These are phyloP conservation scores for Pestalotiopsis sp. DNA, from an alignment of 2,329 filamentous ascomycete genomes.

Conservation along the genomic window DNA sequence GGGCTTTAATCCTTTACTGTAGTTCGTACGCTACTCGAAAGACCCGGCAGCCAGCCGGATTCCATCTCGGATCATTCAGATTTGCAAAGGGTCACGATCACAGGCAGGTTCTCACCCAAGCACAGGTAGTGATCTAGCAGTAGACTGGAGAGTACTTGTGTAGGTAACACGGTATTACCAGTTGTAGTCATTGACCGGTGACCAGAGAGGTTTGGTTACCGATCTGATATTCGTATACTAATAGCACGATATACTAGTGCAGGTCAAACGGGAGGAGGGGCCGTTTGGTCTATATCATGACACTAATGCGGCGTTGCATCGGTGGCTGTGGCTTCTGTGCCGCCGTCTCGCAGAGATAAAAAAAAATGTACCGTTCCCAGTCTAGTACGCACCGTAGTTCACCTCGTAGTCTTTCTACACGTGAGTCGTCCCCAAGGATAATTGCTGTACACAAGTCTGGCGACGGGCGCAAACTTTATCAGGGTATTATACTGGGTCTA, in stretches of 20 bases:
- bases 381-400: background rate
- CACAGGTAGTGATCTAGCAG: too few relatives aligned
- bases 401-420: background rate
- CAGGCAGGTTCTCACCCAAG: too few relatives aligned
- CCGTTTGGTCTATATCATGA: background rate
- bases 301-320: background rate
- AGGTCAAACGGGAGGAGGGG: background rate
- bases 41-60: too few relatives aligned
- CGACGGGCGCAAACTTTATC: too few relatives aligned
- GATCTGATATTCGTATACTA: background rate
- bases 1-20: background rate
- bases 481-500: background rate
- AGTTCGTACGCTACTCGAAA: too few relatives aligned
- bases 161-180: background rate
- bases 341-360: background rate
- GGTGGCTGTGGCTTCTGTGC: background rate
- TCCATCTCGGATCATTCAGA: too few relatives aligned
- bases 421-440: background rate
- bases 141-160: background rate
- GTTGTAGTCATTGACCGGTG: background rate
- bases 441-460: background rate
- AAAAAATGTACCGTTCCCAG: background rate
- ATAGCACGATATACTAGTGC: background rate
- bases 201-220: background rate
- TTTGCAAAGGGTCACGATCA: too few relatives aligned